These are phyloP conservation scores for Pseudevernia furfuracea DNA, from an alignment of 495 filamentous ascomycete genomes.

Conservation along the genomic window DNA sequence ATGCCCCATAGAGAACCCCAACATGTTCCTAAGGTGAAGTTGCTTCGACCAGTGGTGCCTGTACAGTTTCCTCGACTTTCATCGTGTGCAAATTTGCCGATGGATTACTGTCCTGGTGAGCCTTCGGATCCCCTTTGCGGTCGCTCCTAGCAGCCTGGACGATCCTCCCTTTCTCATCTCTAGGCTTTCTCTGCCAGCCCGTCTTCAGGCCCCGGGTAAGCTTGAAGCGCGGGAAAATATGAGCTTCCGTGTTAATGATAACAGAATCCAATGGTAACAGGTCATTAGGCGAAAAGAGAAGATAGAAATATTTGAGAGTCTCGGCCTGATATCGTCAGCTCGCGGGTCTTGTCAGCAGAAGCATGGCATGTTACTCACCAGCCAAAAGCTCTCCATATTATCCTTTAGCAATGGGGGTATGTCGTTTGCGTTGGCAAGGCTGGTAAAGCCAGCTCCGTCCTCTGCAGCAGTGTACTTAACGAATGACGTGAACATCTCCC, in stretches of 20 bases:
- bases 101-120: neutral
- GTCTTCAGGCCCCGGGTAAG: conserved; percentile 71
- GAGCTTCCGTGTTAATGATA: conserved; percentile 94
- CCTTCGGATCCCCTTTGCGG: conserved; percentile 5
- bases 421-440: conserved; percentile 63
- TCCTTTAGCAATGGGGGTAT: conserved; percentile 58
- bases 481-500: conserved; percentile 96
- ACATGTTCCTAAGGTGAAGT: neutral
- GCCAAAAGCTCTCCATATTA: conserved; percentile 95
- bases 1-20: neutral
- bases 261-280: conserved; percentile 75
- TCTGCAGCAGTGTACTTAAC: conserved; percentile 70
- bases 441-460: conserved; percentile 65
- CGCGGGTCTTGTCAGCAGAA: neutral
- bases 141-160: conserved; percentile 19
- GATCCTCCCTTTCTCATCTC: conserved; percentile 38
- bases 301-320: conserved; percentile 95
- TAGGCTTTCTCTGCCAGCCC: conserved; percentile 72
- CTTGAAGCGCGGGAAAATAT: conserved; percentile 81
- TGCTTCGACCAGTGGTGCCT: neutral
- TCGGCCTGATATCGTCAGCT: conserved; percentile 54
- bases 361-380: conserved; percentile 44
- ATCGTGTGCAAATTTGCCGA: neutral
- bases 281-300: conserved; percentile 81
- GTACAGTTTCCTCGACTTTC: conserved; percentile 6